Evolutionary conservation across 225 moss, liverwort and hornwort genomes (phyloP), one percentile per base, ranked within the genome.

Genomic region (Pleurozium schreberi): DNA sequence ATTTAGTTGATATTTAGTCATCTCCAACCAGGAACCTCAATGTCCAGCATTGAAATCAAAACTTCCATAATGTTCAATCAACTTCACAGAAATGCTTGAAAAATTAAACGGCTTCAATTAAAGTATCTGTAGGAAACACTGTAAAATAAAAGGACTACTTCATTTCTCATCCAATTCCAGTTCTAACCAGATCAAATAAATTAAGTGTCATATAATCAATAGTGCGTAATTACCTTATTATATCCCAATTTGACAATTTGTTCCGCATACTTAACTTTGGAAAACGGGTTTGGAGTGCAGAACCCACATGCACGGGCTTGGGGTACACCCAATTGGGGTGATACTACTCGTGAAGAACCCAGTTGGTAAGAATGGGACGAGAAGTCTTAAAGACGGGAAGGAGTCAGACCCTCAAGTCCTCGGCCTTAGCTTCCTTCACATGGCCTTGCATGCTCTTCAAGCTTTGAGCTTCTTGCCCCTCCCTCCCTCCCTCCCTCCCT

Each of bases 281-380:
- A 60, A 50, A 55, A 57, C 81, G 88, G 59, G 34, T 49, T 68
- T 88, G 81, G 75, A 81, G 67, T 81, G 67, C 34, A 58, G 49
- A 59, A 33, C 28, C 61, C 62, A 53, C 50, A 68, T 63, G 75
- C 81, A 61, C 89, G 87, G 88, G 61, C 40, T 27, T 82, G 81
- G 84, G 88, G 87, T 88, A 63, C 74, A 38, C 38, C 82, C 63
- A 14, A n/a, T 53, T 58, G 80, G 61, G 74, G 80, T 90, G 92
- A 76, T 57, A 85, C n/a, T n/a, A n/a, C 90, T 92, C 87, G 92
- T 92, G 92, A 90, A 75, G 67, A 88, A 43, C 84, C 61, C 86
- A 80, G 92, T 88, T 86, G 92, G 90, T 88, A 74, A 78, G 88
- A 70, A 73, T 38, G 86, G 79, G 70, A 65, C 87, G n/a, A n/a